These are phyloP conservation scores for Phytophthora sojae DNA, from an alignment of 352 stramenopile species.

Conservation along the genomic window DNA sequence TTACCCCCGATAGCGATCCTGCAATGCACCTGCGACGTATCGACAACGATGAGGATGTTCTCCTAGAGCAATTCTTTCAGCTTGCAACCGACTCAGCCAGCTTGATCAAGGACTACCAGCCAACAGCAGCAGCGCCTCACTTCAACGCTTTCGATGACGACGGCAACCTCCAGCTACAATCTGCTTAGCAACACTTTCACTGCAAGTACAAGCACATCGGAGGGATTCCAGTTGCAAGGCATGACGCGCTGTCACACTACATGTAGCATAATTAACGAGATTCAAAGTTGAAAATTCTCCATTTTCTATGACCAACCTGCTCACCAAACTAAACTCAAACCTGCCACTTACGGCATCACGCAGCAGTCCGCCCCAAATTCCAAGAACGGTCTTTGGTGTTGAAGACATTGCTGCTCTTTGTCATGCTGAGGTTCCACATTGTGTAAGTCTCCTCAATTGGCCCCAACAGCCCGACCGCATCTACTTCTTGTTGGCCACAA, in stretches of 20 bases:
- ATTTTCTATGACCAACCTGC: not conserved
- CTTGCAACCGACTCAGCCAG: constrained; percentile 9
- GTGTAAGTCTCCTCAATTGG: not conserved
- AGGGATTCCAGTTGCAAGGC: not conserved
- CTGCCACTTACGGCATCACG: not conserved
- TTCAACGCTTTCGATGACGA: constrained; percentile 44
- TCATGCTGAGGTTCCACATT: not conserved
- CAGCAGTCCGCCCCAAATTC: not conserved
- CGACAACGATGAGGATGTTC: constrained; percentile 20
- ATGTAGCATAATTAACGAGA: not conserved
- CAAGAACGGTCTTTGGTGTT: not conserved
- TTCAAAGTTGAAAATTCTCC: not conserved
- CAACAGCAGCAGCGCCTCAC: constrained; percentile 17
- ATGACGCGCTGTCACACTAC: not conserved
- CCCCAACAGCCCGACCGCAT: not conserved
- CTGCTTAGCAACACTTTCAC: constrained; percentile 10
- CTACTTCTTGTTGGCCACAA: constrained; percentile 34
- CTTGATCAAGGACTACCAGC: constrained; percentile 12
- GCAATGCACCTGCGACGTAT: constrained; percentile 12
- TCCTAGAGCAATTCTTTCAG: constrained; percentile 7
- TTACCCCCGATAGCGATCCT: constrained; percentile 30
- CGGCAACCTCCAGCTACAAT: constrained; percentile 32
- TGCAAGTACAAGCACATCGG: not conserved
- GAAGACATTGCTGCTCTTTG: not conserved
- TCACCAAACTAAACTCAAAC: not conserved